Base-by-base conservation (phyloP, 805 yeast species). In the Wickerhamiella shivajii region DNA sequence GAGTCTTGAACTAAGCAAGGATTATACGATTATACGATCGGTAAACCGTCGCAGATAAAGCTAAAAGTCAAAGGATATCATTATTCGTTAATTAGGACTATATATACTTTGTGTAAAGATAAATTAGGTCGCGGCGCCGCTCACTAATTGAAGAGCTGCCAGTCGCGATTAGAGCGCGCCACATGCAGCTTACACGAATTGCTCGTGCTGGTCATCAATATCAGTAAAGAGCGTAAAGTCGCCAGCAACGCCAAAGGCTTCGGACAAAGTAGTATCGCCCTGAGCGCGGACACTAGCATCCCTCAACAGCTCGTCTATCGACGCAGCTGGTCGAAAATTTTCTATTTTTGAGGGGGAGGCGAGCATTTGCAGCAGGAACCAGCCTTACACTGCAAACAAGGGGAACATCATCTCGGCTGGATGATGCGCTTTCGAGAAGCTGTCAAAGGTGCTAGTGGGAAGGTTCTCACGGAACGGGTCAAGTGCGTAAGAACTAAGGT, bases 341-440 rank as follows among this genome's bases (percentile, higher is more conserved):
- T 27, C 4, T n/a, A 4, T 12, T 15, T 27, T 16, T 22, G 27
- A 12, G 28, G 18, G 27, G 27, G 32, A 23, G 28, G 32, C 31
- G 29, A 22, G 16, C 21, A 24, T 33, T 25, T 24, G 31, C 15
- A 6, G 27, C 13, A 18, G 27, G 18, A 18, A 31, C 31, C 32
- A 28, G 27, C 32, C 19, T 24, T 18, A 28, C 20, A 31, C 28
- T 18, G 26, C 24, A 23, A n/a, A 13, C 9, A 18, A 12, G 24
- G 22, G 24, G 12, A 14, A 37, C 51, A 47, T 37, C 51, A 47
- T 39, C 44, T 21, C 51, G 41, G 51, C 51, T 45, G 51, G 44
- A 45, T 47, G 51, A 44, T 48, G 51, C 51, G 51, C 36, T 48
- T 47, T 47, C 42, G 46, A 43, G 32, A 41, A 46, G 39, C 44